Percentiles rank a stretch among this genome's conserved stretches.
Conservation (phyloP, 2,329 filamentous ascomycete species). For the Exophiala viscosa region DNA sequence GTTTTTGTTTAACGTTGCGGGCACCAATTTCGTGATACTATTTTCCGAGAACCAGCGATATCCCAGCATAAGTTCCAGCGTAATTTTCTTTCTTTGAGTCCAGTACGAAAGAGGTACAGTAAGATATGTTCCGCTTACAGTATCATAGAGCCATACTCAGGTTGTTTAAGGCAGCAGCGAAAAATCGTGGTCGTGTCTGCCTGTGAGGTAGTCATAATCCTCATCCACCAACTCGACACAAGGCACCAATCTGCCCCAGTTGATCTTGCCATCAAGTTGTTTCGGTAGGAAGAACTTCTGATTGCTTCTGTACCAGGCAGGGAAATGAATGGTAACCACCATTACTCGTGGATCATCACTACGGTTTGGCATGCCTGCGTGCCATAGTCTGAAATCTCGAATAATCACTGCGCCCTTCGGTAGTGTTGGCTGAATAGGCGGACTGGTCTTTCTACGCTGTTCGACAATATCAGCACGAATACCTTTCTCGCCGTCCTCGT, state of each 20-base stretch:
- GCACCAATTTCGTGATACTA: too few relatives aligned
- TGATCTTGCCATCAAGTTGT: neutral
- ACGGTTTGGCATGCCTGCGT: conserved; percentile 59
- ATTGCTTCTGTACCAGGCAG: conserved; percentile 5
- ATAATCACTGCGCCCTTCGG: conserved; percentile 50
- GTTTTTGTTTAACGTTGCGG: too few relatives aligned
- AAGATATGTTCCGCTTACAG: too few relatives aligned
- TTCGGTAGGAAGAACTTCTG: neutral
- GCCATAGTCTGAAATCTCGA: conserved; percentile 59
- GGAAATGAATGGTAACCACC: conserved; percentile 41
- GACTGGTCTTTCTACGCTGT: conserved; percentile 30
- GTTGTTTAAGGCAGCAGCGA: neutral
- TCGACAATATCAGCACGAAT: conserved; percentile 31
- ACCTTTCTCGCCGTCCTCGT: conserved; percentile 21
- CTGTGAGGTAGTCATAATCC: neutral
- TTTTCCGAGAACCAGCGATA: too few relatives aligned
- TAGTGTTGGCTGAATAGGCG: conserved; percentile 35
- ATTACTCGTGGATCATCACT: conserved; percentile 51
- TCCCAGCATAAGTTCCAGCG: too few relatives aligned
- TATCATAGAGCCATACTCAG: too few relatives aligned
- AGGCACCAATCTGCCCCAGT: neutral
- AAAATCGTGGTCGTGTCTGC: neutral
- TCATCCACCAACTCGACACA: neutral
- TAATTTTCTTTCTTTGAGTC: too few relatives aligned
- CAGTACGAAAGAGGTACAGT: too few relatives aligned